Evolutionary conservation across 2,329 filamentous ascomycete genomes (phyloP).

Genomic region (Rutstroemia sp.): DNA sequence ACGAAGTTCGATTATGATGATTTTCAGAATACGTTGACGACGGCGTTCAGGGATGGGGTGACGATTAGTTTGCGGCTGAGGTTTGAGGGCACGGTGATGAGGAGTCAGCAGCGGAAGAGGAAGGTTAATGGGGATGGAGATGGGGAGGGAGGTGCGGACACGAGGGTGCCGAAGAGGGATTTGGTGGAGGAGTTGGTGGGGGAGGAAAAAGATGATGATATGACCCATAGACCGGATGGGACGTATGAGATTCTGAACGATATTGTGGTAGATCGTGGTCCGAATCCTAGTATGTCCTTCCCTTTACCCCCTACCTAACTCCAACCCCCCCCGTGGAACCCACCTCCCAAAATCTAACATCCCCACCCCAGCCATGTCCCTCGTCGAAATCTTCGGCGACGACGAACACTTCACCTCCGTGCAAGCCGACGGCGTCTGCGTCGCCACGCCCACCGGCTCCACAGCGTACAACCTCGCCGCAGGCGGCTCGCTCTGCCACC

Average conservation of each 20-base stretch:
- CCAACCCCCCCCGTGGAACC: no score
- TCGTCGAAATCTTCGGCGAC: slow-evolving; percentile 86
- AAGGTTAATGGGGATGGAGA: slow-evolving; percentile 17
- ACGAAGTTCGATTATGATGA: slow-evolving; percentile 92
- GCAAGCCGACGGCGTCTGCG: slow-evolving; percentile 85
- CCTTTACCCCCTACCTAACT: neutral
- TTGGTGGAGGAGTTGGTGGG: slow-evolving; percentile 86
- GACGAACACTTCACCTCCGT: slow-evolving; percentile 90
- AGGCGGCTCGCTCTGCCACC: slow-evolving; percentile 90
- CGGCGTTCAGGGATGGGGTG: slow-evolving; percentile 73
- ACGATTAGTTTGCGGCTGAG: slow-evolving; percentile 80
- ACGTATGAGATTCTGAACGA: slow-evolving; percentile 93
- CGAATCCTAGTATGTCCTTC: slow-evolving; percentile 68
- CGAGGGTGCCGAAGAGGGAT: slow-evolving; percentile 45
- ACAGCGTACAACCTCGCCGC: slow-evolving; percentile 95
- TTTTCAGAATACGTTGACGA: slow-evolving; percentile 60
- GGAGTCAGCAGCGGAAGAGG: slow-evolving; percentile 49
- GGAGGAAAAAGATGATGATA: slow-evolving; percentile 73
- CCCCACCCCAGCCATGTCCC: slow-evolving; percentile 64
- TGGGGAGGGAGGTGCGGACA: slow-evolving; percentile 32
- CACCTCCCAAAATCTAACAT: neutral
- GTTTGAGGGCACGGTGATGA: slow-evolving; percentile 92
- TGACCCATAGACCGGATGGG: slow-evolving; percentile 77
- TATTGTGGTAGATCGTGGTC: slow-evolving; percentile 90
- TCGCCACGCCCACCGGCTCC: slow-evolving; percentile 88